Base-by-base conservation (phyloP, 2,329 filamentous ascomycete species). In the Aspergillus nomiae region DNA sequence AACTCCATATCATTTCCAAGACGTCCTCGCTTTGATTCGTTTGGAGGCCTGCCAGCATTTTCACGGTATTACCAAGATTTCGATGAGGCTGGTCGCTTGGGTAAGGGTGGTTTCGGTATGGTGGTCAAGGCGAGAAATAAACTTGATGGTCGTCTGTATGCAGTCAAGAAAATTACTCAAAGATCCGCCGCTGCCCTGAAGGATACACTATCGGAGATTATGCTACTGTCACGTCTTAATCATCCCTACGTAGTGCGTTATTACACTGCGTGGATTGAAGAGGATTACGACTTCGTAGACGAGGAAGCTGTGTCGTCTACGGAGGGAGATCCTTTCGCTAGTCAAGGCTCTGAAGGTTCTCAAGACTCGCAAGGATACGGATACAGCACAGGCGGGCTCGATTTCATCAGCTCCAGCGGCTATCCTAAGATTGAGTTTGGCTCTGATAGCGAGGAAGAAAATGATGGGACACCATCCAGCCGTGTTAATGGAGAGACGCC, bases 41-140 rank as follows among this genome's bases (percentile, higher is more conserved):
- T 83, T 69, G 84, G 79, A 58, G 82, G 83, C 19, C 78, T 81
- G 16, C 80, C 79, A 2, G 75, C 83, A 4, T 83, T 87, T 51
- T 96, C 92, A 1, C 87, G 94, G 65, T 99, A 97, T 74, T 86
- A 86, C 12, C 91, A 91, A 71, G 95, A 98, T 70, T 99, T 96
- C 78, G 89, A 94, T 21, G 94, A 98, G 78, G 89, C 95, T 73
- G 92, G 92, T 16, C 87, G 91, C 5, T 83, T 99, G 14, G 95
- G 95, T 3, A 96, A 94, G 75, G 95, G 95, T 50, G 95, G 94
- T 0, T 99, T 97, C 78, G 95, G 95, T 6, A 92, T 97, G 78
- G 95, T 99, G 26, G 92, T 98, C 60, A 96, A 97, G 76, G 94
- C 94, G 3, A 87, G 94, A 36, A 96, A 97, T 77, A 97, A 95